These are phyloP conservation scores for Saccharum officinarum DNA, from an alignment of 176 grass and related monocot genomes.

Conservation along the genomic window DNA sequence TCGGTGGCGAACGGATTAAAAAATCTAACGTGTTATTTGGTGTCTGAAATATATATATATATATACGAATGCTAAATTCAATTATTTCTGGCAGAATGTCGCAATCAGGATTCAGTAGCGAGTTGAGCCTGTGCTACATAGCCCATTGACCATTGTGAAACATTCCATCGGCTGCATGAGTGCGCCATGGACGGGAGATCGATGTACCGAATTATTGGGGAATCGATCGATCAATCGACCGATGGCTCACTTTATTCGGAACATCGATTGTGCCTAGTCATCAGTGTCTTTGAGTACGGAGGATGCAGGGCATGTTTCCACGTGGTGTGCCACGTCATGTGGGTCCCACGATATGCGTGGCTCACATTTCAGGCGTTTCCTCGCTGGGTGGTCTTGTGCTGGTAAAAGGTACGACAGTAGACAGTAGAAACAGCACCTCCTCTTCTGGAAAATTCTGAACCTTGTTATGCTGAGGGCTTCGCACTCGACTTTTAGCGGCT, in stretches of 20 bases:
- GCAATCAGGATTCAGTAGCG: neutral
- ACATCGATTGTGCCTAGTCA: neutral
- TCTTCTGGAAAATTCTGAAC: no score
- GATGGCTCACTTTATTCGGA: neutral
- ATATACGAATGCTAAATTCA: neutral
- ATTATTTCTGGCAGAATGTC: conserved; percentile 3
- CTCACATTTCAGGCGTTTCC: no score
- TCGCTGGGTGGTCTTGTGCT: no score
- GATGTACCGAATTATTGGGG: conserved; percentile 9
- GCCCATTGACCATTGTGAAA: neutral
- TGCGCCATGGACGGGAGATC: neutral
- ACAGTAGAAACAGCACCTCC: no score
- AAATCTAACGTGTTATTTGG: neutral
- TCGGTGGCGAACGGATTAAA: neutral
- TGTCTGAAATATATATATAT: neutral
- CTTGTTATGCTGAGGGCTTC: no score
- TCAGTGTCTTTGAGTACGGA: neutral
- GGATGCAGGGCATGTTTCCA: no score
- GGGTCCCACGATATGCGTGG: no score
- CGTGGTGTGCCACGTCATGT: no score
- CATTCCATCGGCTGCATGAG: neutral
- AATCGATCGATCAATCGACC: neutral
- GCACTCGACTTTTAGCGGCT: no score
- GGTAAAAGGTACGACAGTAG: no score
- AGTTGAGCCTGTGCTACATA: neutral